These are phyloP conservation scores for Metschnikowia borealis DNA, from an alignment of 805 yeast species.

Conservation along the genomic window DNA sequence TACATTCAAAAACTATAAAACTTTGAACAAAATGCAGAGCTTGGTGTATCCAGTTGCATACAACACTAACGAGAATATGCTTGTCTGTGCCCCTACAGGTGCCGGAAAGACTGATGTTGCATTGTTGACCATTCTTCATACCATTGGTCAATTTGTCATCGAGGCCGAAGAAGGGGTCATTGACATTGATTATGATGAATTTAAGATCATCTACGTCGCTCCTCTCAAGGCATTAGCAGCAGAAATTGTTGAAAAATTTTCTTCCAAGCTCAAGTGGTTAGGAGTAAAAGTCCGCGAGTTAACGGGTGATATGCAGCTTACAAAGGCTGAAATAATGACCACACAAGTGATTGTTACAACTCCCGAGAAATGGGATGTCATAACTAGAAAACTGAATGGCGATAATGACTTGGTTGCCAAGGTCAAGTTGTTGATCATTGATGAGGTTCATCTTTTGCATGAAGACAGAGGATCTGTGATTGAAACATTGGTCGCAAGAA, in stretches of 20 bases:
- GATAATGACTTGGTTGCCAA: constrained; percentile 47
- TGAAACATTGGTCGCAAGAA: constrained; percentile 70
- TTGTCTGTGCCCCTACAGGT: constrained; percentile 22
- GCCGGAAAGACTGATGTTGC: constrained; percentile 23
- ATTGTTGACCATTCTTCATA: constrained; percentile 39
- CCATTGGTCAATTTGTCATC: constrained; percentile 67
- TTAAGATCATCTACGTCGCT: constrained; percentile 89
- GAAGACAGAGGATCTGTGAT: constrained; percentile 98
- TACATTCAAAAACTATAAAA: constrained; percentile 74
- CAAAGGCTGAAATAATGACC: constrained; percentile 68
- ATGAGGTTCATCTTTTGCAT: constrained; percentile 93
- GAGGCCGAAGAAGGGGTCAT: constrained; percentile 45
- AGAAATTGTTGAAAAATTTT: constrained; percentile 89
- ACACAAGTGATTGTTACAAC: constrained; percentile 92
- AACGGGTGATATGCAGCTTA: constrained; percentile 94
- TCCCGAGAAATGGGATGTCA: constrained; percentile 96
- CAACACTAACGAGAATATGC: constrained; percentile 87
- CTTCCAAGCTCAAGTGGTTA: constrained; percentile 72
- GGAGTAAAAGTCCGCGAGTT: constrained; percentile 84
- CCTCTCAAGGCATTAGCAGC: constrained; percentile 94
- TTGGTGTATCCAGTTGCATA: constrained; percentile 90
- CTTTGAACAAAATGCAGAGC: constrained; percentile 84
- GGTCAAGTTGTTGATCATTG: constrained; percentile 82
- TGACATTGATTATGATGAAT: constrained; percentile 75
- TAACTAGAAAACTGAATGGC: constrained; percentile 88